Base-by-base conservation (phyloP, 805 yeast species). In the Myxozyma kluyveri region DNA sequence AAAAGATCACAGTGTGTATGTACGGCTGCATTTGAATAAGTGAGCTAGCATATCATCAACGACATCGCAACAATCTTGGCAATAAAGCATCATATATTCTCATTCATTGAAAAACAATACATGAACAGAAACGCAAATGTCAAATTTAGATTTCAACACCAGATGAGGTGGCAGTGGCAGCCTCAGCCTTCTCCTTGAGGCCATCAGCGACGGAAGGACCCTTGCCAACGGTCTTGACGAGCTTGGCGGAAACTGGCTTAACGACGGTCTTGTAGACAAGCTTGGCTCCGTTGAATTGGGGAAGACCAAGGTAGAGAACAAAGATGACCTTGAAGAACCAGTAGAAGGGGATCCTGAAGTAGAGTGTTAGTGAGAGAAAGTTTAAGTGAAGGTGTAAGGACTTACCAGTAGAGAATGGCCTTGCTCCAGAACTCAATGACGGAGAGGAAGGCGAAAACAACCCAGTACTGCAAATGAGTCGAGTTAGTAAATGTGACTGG, bases 401-500 rank as follows among this genome's bases (percentile, higher is more conserved):
- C 53, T 23, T 21, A 52, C 95, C 96, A 88, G 79, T 89, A 89
- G 54, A 91, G 77, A 64, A 93, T 84, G 33, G 96, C 85, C 65
- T 82, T 81, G 49, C 96, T 83, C 98, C 97, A 93, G 79, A 88
- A 93, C 75, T 93, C 99, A 65, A 88, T 68, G 47, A 93, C 90
- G 69, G 83, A 88, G 74, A 93, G 80, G 63, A 83, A 82, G 14
- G 96, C 96, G 68, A 87, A 93, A n/a, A 93, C 96, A 52, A 93
- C 96, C 99, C 99, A 93, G 77, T 93, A 93, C 56, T 57, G 33
- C 9, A 9, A 41, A 18, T 4, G 14, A 17, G 31, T 14, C 23
- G 22, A 42, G 21, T 41, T 23, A 47, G 46, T 22, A 22, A 17
- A 6, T 12, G 17, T 22, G 23, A 12, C 14, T n/a, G 6, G 22